Conservation (phyloP, 768 basidiomycete species). For the Lepiota subincarnata region DNA sequence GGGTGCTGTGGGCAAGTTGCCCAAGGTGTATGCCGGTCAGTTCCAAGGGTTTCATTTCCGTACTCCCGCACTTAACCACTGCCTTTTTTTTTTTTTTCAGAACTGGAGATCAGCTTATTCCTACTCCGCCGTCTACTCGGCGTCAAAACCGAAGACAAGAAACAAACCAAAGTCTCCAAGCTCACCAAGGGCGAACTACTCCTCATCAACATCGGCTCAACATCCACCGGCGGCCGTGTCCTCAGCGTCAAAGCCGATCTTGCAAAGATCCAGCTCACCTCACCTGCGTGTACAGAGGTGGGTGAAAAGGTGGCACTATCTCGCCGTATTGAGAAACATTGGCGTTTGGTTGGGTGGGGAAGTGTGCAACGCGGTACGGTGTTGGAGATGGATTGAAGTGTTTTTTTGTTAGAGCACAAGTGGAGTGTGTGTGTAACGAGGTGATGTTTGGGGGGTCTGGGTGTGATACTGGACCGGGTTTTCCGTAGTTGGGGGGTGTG, state of each 20-base stretch:
- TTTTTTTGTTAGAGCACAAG: not conserved
- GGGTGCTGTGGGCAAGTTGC: conserved; percentile 91
- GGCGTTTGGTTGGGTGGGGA: conserved; percentile 90
- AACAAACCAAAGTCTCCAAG: conserved; percentile 94
- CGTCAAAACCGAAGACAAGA: conserved; percentile 98
- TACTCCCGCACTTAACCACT: not conserved
- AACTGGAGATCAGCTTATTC: conserved; percentile 92
- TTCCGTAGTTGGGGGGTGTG: not conserved
- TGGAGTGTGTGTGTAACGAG: not conserved
- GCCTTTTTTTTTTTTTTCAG: conserved; percentile 31
- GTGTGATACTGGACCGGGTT: too few relatives aligned
- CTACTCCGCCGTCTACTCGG: conserved; percentile 93
- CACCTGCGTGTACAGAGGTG: conserved; percentile 93
- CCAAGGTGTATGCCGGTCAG: conserved; percentile 85
- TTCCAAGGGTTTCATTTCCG: not conserved
- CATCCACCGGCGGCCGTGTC: conserved; percentile 94
- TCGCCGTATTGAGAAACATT: conserved; percentile 95
- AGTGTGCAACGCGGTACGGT: conserved; percentile 84
- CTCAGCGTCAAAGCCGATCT: conserved; percentile 92
- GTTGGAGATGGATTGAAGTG: conserved; percentile 67
- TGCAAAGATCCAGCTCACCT: conserved; percentile 90
- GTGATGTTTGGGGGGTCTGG: too few relatives aligned
- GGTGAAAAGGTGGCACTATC: conserved; percentile 97
- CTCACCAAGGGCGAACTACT: conserved; percentile 87
- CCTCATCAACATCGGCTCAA: conserved; percentile 97